phyloP scores from a whole-genome alignment of 257 asterid species.

The Solanum tarijense region DNA sequence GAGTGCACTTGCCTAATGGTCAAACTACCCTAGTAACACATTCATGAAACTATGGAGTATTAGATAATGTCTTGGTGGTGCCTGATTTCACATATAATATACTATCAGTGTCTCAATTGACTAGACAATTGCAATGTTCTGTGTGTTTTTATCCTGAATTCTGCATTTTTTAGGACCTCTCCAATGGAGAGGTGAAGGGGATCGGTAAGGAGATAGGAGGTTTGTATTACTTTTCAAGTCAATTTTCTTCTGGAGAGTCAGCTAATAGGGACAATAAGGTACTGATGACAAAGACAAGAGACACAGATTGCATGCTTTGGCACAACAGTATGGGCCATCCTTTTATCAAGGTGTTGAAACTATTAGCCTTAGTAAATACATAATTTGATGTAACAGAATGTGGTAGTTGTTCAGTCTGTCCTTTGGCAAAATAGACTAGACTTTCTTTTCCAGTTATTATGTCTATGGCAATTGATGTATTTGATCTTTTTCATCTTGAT shows the following conservation, averaged over 20 bases:
- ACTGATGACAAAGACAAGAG: not conserved
- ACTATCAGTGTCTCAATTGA: too few relatives aligned
- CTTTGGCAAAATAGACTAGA: not conserved
- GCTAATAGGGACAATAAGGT: not conserved
- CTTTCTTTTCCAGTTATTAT: not conserved
- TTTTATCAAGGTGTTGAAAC: not conserved
- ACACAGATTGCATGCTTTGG: not conserved
- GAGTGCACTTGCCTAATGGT: not conserved
- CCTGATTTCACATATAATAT: not conserved
- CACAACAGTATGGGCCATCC: not conserved
- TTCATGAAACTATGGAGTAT: not conserved
- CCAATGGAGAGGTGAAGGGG: not conserved
- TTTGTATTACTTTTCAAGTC: not conserved
- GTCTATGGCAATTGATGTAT: not conserved
- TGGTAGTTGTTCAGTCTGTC: not conserved
- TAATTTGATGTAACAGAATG: too few relatives aligned
- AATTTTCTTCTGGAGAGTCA: too few relatives aligned
- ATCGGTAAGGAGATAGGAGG: not conserved
- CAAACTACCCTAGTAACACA: not conserved
- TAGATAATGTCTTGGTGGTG: not conserved
- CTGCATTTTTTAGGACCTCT: not conserved
- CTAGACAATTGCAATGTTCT: not conserved
- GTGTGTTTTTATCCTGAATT: not conserved
- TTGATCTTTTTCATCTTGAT: too few relatives aligned
- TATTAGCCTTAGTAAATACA: not conserved